These are phyloP conservation scores for Blastobotrys ciferrii DNA, from an alignment of 1,139 yeast genomes.

Conservation along the genomic window DNA sequence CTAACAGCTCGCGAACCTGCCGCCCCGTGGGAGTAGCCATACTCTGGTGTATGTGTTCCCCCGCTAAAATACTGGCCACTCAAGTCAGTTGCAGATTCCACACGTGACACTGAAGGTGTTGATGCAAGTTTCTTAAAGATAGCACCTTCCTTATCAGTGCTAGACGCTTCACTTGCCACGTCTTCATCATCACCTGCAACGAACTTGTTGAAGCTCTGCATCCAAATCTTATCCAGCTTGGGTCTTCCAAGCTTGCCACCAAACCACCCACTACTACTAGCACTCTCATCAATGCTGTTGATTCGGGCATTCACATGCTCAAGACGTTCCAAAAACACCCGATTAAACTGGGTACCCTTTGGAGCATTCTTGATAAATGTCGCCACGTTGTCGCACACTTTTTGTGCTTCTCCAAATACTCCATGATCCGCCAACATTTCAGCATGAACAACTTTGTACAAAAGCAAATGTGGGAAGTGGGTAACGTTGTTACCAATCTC, in stretches of 20 bases:
- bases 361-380: constrained; percentile 43
- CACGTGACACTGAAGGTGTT: constrained; percentile 16
- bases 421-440: constrained; percentile 65
- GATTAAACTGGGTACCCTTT: constrained; percentile 43
- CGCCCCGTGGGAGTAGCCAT: too few relatives aligned
- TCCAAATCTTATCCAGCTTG: constrained; percentile 75
- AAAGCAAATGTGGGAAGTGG: constrained; percentile 51
- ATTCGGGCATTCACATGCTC: constrained; percentile 34
- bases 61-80: background rate
- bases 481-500: constrained; percentile 33
- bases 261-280: constrained; percentile 51
- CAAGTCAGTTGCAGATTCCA: constrained; percentile 16
- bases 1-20: too few relatives aligned
- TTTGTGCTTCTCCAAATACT: constrained; percentile 52
- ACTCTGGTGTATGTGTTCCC: too few relatives aligned
- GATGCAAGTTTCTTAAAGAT: constrained; percentile 19
- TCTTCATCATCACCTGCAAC: constrained; percentile 79
- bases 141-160: constrained; percentile 41
- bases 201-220: constrained; percentile 74
- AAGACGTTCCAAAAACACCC: constrained; percentile 41
- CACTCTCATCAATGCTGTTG: constrained; percentile 35
- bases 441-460: constrained; percentile 62
- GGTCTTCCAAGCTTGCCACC: constrained; percentile 67
- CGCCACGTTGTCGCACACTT: constrained; percentile 54
- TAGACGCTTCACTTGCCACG: constrained; percentile 22